These are phyloP conservation scores for Verbascum thapsus DNA, from an alignment of 257 asterid genomes.

Conservation along the genomic window DNA sequence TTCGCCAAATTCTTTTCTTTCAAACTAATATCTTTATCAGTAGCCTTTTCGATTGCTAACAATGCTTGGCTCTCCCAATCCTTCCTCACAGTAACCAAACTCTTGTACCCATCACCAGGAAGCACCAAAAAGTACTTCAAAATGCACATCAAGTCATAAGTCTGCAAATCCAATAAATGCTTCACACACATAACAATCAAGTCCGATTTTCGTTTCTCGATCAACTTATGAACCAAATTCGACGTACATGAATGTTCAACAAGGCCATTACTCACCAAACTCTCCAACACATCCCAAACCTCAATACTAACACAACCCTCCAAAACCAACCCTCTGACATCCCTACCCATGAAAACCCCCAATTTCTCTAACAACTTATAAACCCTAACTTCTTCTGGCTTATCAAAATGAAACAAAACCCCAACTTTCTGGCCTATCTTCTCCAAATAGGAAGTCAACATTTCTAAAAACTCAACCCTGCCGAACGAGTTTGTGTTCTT, in stretches of 20 bases:
- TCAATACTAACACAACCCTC: constrained; percentile 67
- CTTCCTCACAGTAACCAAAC: constrained; percentile 56
- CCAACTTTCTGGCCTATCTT: constrained; percentile 43
- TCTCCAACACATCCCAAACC: constrained; percentile 63
- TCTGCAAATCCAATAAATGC: constrained; percentile 60
- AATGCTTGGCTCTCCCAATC: constrained; percentile 84
- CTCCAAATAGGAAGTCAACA: constrained; percentile 49
- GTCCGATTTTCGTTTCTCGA: constrained; percentile 59
- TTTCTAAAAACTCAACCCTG: constrained; percentile 46
- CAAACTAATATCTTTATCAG: constrained; percentile 37
- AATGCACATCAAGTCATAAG: constrained; percentile 65
- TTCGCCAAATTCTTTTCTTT: constrained; percentile 47
- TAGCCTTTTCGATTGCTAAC: constrained; percentile 59
- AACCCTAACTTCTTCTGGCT: constrained; percentile 40
- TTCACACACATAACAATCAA: constrained; percentile 65
- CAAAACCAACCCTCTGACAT: constrained; percentile 56
- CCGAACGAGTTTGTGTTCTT: constrained; percentile 48
- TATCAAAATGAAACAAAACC: constrained; percentile 29
- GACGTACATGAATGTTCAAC: constrained; percentile 50
- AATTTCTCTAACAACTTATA: constrained; percentile 50
- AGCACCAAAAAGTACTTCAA: constrained; percentile 66
- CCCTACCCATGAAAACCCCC: constrained; percentile 58
- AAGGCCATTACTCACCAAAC: constrained; percentile 55
- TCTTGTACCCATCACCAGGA: constrained; percentile 50
- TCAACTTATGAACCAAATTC: constrained; percentile 49